Evolutionary conservation across 1,284 basidiomycete species (phyloP).

Genomic region (Rhodotorula mucilaginosa): DNA sequence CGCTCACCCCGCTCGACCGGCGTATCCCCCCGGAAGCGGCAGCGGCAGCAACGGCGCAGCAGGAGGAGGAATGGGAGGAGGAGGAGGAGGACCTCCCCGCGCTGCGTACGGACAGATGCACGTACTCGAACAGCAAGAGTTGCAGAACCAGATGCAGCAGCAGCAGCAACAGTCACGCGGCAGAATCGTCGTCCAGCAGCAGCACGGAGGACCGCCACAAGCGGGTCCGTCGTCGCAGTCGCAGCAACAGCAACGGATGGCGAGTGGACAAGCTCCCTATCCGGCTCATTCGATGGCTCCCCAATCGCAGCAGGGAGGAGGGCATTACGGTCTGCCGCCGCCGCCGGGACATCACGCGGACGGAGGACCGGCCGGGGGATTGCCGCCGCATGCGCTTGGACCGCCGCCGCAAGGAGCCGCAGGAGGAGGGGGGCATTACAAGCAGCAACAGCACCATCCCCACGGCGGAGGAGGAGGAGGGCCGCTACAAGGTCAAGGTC

Average conservation of each 20-base stretch:
- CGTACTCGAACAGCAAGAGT: constrained; percentile 39
- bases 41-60: no score
- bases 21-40: neutral
- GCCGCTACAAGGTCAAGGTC: no score
- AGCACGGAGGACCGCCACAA: constrained; percentile 3
- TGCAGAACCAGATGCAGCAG: constrained; percentile 33
- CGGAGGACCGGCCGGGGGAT: no score
- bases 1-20: constrained; percentile 25
- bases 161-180: neutral
- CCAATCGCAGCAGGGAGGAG: neutral
- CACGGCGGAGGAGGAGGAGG: no score
- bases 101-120: constrained; percentile 31
- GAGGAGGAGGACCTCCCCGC: constrained; percentile 11
- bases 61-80: no score
- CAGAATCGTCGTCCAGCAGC: constrained; percentile 10
- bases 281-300: neutral
- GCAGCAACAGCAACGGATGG: neutral
- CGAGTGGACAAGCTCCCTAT: neutral
- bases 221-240: constrained; percentile 4
- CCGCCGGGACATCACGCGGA: no score
- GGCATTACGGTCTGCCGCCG: no score
- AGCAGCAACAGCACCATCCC: neutral
- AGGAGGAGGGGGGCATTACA: no score
- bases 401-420: no score
- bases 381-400: no score